Evolutionary conservation across 495 filamentous ascomycete genomes (phyloP), one percentile per base, ranked within the genome.

Genomic region (Penicillium bialowiezense): DNA sequence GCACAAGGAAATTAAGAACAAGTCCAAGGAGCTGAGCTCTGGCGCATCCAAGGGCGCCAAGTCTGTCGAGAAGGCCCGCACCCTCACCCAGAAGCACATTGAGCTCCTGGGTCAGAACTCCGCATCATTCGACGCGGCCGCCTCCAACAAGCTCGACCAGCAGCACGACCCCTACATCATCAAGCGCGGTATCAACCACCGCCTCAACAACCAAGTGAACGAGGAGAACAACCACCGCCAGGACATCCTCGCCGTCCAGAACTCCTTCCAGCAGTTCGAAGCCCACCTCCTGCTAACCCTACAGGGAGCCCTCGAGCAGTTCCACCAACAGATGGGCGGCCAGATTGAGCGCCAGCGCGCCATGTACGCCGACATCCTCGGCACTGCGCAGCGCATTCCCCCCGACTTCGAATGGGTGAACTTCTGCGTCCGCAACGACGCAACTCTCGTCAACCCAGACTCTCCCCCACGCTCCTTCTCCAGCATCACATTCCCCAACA

Each of bases 171-270:
- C 95, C 13, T 98, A 97, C 66, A 72, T 97, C 41, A 67, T 97
- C 40, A 83, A 86, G 55, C 84, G 91, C 24, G 87, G 88, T 32
- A 83, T 96, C 48, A 71, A 87, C 44, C 77, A 96, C 70, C 82
- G 91, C 21, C 77, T 98, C 14, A 82, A 88, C 74, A 91, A 89
- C 70, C 93, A 98, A 73, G 82, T 97, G 36, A 75, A 87, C 33
- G 91, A 95, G 61, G 93, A 98, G 70, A 98, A 98, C 71, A 91
- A 89, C 72, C 89, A 91, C 68, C 85, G 86, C 35, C 84, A 95
- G 60, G 95, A 97, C 60, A 78, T 97, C 19, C 77, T 98, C 43
- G 78, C 84, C 8, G 86, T 96, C 21, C 93, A 98, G 68, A 84
- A 87, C 67, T 86, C 87, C 64, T 97, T 97, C 67, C 79, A 85